Conservation (phyloP, 2,329 filamentous ascomycete genomes). For the Hymenoscyphus occultus region DNA sequence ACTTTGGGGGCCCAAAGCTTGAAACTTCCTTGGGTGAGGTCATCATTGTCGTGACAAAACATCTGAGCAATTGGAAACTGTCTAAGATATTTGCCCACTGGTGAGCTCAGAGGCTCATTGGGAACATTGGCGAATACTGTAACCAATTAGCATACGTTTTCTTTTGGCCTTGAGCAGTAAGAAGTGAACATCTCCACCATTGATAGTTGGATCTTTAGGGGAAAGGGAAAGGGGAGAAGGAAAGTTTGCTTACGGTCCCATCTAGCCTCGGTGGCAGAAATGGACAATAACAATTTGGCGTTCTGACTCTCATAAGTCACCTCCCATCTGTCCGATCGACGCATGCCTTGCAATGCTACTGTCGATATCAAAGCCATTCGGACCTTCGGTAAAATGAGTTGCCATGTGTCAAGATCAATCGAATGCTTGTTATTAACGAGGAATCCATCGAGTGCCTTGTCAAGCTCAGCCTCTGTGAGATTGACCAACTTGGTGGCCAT, state of each 20-base stretch:
- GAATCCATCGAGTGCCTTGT: conserved; percentile 17
- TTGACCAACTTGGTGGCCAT: conserved; percentile 36
- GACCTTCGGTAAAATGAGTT: conserved; percentile 36
- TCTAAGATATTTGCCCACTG: conserved; percentile 40
- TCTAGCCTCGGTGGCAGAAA: conserved; percentile 35
- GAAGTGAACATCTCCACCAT: too few relatives aligned
- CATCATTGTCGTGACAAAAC: conserved; percentile 34
- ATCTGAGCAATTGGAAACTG: conserved; percentile 48
- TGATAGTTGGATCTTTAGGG: too few relatives aligned
- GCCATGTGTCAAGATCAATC: conserved; percentile 33
- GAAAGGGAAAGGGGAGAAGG: too few relatives aligned
- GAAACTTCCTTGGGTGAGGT: conserved; percentile 43
- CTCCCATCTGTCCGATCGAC: conserved; percentile 41
- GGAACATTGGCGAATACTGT: conserved; percentile 43
- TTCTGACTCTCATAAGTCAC: conserved; percentile 40
- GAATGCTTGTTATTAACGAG: conserved; percentile 19
- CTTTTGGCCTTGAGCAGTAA: too few relatives aligned
- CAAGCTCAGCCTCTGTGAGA: conserved; percentile 31
- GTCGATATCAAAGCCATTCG: conserved; percentile 34
- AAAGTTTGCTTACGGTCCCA: conserved; percentile 39
- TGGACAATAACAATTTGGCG: conserved; percentile 41
- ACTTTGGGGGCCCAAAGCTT: conserved; percentile 42
- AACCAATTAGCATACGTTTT: too few relatives aligned
- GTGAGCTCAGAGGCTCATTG: conserved; percentile 34
- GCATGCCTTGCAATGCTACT: conserved; percentile 36